These are phyloP conservation scores for Lichina pygmaea DNA, from an alignment of 495 filamentous ascomycete genomes.

Conservation along the genomic window DNA sequence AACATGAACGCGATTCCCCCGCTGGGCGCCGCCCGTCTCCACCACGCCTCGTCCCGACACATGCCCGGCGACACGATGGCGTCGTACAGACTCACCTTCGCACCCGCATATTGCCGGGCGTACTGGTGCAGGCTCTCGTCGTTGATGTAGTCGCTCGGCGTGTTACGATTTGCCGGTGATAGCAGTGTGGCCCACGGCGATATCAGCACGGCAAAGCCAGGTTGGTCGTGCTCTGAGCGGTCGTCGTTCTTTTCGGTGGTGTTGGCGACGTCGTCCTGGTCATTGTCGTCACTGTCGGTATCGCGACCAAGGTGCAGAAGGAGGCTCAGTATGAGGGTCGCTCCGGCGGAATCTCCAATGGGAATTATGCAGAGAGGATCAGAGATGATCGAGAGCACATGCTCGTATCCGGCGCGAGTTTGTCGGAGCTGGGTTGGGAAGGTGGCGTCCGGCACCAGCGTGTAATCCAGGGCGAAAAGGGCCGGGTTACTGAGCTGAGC, in stretches of 20 bases:
- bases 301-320: slow-evolving; percentile 27
- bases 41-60: slow-evolving; percentile 33
- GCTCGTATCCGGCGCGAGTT: slow-evolving; percentile 33
- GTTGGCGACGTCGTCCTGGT: not conserved
- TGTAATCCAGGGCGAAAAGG: slow-evolving; percentile 55
- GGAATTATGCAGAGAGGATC: slow-evolving; percentile 32
- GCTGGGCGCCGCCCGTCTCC: slow-evolving; percentile 29
- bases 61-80: slow-evolving; percentile 36
- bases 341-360: slow-evolving; percentile 51
- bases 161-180: slow-evolving; percentile 25
- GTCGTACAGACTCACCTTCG: slow-evolving; percentile 17
- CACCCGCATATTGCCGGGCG: slow-evolving; percentile 33
- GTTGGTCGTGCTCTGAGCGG: slow-evolving; percentile 4
- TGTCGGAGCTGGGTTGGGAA: slow-evolving; percentile 46
- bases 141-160: slow-evolving; percentile 33
- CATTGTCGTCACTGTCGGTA: slow-evolving; percentile 9
- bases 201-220: slow-evolving; percentile 24
- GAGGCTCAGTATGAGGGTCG: slow-evolving; percentile 35
- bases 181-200: slow-evolving; percentile 35
- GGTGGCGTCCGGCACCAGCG: slow-evolving; percentile 41
- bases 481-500: slow-evolving; percentile 42
- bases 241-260: not conserved
- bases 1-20: slow-evolving; percentile 34
- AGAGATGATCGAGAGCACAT: slow-evolving; percentile 24
- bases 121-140: slow-evolving; percentile 27